Evolutionary conservation across 371 early-diverging fungal genomes (phyloP).

Genomic region (Quaeritorhiza haematococci): DNA sequence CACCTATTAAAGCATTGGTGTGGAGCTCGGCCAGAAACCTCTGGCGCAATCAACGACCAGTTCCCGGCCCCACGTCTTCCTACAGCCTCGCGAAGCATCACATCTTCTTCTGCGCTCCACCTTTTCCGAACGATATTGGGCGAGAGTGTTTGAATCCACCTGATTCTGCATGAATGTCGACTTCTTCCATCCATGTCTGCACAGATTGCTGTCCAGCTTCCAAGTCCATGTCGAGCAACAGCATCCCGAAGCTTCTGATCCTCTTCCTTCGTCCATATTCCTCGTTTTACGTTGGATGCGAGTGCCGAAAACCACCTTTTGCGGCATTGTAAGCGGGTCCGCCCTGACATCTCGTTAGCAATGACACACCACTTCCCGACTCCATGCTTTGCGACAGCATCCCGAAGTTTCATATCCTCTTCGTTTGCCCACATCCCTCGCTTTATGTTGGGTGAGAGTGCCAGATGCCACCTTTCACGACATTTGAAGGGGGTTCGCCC

Average conservation of each 20-base stretch:
- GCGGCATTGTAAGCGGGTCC: neutral
- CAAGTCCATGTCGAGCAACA: no score
- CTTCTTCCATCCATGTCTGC: no score
- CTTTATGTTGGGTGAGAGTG: neutral
- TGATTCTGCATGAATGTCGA: no score
- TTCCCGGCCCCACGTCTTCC: no score
- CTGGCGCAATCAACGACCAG: no score
- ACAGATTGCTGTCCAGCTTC: no score
- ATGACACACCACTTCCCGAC: neutral
- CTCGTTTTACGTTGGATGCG: no score
- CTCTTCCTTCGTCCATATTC: no score
- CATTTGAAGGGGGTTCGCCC: neutral
- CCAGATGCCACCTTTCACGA: neutral
- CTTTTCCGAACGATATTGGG: neutral
- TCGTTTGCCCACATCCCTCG: neutral
- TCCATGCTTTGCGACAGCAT: neutral
- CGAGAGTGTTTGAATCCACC: neutral
- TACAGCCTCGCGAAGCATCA: neutral
- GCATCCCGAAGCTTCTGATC: no score
- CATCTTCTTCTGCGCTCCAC: neutral
- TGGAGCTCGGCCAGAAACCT: no score
- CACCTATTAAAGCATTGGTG: no score
- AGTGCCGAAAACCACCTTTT: no score
- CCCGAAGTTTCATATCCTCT: neutral
- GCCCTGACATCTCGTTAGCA: neutral